phyloP scores from a whole-genome alignment of 1,284 basidiomycete species.

The Sporisorium sorghi region DNA sequence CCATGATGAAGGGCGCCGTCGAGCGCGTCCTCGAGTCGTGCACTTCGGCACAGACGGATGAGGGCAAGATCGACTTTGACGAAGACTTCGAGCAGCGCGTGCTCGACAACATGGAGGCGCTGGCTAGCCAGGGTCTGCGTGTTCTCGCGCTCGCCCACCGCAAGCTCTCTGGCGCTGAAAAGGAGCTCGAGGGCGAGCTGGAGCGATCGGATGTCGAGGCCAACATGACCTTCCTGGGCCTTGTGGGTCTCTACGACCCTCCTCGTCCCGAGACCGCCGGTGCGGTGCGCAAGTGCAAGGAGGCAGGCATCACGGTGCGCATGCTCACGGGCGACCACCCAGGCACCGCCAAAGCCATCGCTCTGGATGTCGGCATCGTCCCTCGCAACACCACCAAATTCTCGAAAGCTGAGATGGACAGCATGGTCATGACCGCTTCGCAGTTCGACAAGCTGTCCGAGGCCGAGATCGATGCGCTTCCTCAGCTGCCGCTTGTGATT shows the following conservation, averaged over 20 bases:
- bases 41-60: constrained; percentile 45
- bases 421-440: constrained; percentile 72
- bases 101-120: constrained; percentile 64
- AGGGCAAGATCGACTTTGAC: constrained; percentile 67
- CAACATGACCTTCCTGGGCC: constrained; percentile 75
- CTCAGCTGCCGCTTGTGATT: constrained; percentile 74
- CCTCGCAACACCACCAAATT: constrained; percentile 68
- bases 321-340: constrained; percentile 74
- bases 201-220: constrained; percentile 73
- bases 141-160: constrained; percentile 65
- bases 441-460: constrained; percentile 78
- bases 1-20: constrained; percentile 69
- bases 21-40: constrained; percentile 65
- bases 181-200: constrained; percentile 48
- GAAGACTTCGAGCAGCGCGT: constrained; percentile 51
- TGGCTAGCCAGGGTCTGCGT: constrained; percentile 64
- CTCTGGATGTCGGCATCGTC: constrained; percentile 73
- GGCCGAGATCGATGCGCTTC: constrained; percentile 74
- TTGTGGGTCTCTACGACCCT: constrained; percentile 78
- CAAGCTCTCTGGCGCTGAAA: constrained; percentile 49
- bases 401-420: constrained; percentile 51
- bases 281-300: constrained; percentile 76
- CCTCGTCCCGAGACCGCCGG: constrained; percentile 77
- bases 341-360: constrained; percentile 70
- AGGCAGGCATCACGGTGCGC: constrained; percentile 77